Evolutionary conservation across 2,329 filamentous ascomycete species (phyloP).

Genomic region (Teratosphaeria nubilosa): DNA sequence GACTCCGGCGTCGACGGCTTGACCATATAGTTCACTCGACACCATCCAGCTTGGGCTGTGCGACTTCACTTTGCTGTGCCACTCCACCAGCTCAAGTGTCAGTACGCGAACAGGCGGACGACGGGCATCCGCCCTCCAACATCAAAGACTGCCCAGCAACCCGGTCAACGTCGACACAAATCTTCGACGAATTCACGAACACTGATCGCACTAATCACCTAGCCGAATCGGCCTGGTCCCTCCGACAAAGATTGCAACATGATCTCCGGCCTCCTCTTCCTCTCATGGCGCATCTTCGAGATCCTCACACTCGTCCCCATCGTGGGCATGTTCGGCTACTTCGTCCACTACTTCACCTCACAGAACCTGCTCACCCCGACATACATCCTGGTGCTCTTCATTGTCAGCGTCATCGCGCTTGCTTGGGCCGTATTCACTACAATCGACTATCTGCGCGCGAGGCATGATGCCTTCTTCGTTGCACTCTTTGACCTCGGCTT

Average conservation of each 20-base stretch:
- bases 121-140: neutral
- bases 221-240: neutral
- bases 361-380: slow-evolving; percentile 48
- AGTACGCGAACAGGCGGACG: neutral
- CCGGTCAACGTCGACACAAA: neutral
- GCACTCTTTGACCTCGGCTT: slow-evolving; percentile 52
- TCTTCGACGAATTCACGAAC: neutral
- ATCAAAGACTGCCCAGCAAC: neutral
- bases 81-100: neutral
- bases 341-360: slow-evolving; percentile 49
- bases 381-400: slow-evolving; percentile 55
- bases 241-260: slow-evolving; percentile 20
- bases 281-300: slow-evolving; percentile 51
- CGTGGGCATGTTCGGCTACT: slow-evolving; percentile 51
- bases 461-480: slow-evolving; percentile 50
- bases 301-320: slow-evolving; percentile 53
- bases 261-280: slow-evolving; percentile 49
- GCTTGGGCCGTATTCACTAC: slow-evolving; percentile 53
- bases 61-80: neutral
- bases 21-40: neutral
- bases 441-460: slow-evolving; percentile 48
- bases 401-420: slow-evolving; percentile 50
- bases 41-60: neutral
- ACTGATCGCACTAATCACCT: neutral
- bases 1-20: neutral